A percentile compares a stretch with the other conserved stretches of the same genome.
Evolutionary conservation across 805 yeast genomes (phyloP).

Genomic region (Candida cerambycidarum): DNA sequence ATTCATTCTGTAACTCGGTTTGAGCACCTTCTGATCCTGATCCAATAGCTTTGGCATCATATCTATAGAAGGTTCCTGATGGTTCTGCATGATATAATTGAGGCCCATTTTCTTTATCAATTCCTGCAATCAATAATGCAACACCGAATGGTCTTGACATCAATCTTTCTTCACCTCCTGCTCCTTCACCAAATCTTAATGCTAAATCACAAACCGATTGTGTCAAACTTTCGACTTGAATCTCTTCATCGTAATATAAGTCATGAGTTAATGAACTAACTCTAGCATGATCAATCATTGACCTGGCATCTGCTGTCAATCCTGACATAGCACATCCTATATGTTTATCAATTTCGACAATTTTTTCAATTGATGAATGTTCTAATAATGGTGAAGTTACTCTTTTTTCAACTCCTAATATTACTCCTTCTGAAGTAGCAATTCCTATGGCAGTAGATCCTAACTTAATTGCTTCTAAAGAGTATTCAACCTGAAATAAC

Average conservation of each 20-base stretch:
- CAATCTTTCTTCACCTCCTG: conserved; percentile 88
- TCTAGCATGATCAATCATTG: conserved; percentile 98
- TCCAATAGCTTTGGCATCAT: conserved; percentile 98
- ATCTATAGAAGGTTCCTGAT: conserved; percentile 94
- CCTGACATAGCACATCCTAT: conserved; percentile 99
- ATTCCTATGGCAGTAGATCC: conserved; percentile 99
- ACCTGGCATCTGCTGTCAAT: conserved; percentile 96
- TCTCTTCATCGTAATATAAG: conserved; percentile 87
- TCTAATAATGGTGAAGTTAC: conserved; percentile 92
- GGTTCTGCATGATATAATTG: conserved; percentile 99
- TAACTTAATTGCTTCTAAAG: conserved; percentile 92
- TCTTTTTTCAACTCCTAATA: conserved; percentile 94
- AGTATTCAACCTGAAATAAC: conserved; percentile 95
- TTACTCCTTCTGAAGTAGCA: conserved; percentile 91
- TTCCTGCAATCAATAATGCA: conserved; percentile 92
- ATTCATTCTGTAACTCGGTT: conserved; percentile 94
- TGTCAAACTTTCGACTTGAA: conserved; percentile 88
- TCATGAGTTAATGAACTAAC: conserved; percentile 85
- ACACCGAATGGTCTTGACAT: conserved; percentile 99
- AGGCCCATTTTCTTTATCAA: conserved; percentile 90
- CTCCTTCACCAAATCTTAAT: conserved; percentile 94
- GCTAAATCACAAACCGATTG: conserved; percentile 98
- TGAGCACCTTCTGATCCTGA: conserved; percentile 99
- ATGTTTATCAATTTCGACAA: conserved; percentile 90
- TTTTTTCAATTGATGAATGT: conserved; percentile 91